A percentile compares a stretch with the other conserved stretches of the same genome.
These are phyloP conservation scores for Umbelopsis ramanniana DNA, from an alignment of 192 early-diverging fungal genomes.

Conservation along the genomic window DNA sequence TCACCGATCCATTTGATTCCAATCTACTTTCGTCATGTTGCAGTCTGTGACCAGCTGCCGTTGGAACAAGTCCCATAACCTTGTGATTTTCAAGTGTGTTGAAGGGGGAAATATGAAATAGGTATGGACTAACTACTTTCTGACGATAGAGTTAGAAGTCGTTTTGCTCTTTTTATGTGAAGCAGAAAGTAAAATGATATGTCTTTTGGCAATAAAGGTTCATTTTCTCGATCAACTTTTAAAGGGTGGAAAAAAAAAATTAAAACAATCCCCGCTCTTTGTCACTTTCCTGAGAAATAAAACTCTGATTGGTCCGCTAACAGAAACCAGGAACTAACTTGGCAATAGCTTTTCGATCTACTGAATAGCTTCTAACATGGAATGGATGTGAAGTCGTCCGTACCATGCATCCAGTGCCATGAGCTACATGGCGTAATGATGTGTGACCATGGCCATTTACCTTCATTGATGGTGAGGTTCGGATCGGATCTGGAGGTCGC, in stretches of 20 bases:
- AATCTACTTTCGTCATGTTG: constrained; percentile 11
- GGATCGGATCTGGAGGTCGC: not conserved
- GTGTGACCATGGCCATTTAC: not conserved
- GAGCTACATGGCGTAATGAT: not conserved
- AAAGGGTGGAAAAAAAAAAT: not conserved
- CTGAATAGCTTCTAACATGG: too few relatives aligned
- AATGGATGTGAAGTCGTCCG: too few relatives aligned
- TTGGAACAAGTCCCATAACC: constrained; percentile 18
- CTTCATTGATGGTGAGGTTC: not conserved
- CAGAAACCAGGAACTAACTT: too few relatives aligned
- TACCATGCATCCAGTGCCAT: too few relatives aligned
- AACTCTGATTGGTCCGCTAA: not conserved
- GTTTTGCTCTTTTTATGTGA: too few relatives aligned
- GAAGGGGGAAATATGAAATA: not conserved
- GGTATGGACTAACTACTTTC: not conserved
- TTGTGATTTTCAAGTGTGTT: not conserved
- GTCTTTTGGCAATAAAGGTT: too few relatives aligned
- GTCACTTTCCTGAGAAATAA: constrained; percentile 20
- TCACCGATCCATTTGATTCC: constrained; percentile 16
- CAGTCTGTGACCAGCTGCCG: constrained; percentile 13
- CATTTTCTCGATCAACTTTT: too few relatives aligned
- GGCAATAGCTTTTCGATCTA: too few relatives aligned
- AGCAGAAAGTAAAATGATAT: too few relatives aligned
- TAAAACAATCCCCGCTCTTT: not conserved
- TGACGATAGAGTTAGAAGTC: not conserved